Percentiles rank a stretch among this genome's conserved stretches.
These are phyloP conservation scores for Phlegmacium glaucopus DNA, from an alignment of 768 basidiomycete genomes.

Conservation along the genomic window DNA sequence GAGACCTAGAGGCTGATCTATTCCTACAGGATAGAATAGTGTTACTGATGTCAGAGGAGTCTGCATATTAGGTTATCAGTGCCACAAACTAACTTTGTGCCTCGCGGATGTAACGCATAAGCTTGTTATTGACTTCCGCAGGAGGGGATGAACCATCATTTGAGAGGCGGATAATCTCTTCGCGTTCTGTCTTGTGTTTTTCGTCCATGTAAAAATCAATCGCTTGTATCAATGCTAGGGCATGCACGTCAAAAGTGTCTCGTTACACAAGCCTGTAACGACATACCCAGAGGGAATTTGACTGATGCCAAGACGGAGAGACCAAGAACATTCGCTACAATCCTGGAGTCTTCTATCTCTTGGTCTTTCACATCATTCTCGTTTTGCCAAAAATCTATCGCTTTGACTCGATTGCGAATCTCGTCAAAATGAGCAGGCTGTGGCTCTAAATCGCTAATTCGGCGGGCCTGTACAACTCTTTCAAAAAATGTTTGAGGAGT, in stretches of 20 bases:
- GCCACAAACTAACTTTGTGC: constrained; percentile 17
- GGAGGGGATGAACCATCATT: neutral
- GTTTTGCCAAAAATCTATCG: neutral
- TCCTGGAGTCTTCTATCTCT: neutral
- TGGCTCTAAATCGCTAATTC: neutral
- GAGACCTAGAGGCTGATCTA: neutral
- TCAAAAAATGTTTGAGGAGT: constrained; percentile 15
- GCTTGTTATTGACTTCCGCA: constrained; percentile 3
- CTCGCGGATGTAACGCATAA: constrained; percentile 24
- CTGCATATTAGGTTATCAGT: neutral
- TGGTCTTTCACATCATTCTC: neutral
- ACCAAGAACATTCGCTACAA: constrained; percentile 9
- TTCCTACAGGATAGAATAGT: neutral
- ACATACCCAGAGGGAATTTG: constrained; percentile 20
- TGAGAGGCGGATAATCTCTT: constrained; percentile 16
- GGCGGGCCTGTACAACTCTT: constrained; percentile 13
- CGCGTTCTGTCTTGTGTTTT: constrained; percentile 8
- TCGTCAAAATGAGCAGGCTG: too few species aligned
- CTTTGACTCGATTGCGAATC: too few species aligned
- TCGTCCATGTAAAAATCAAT: constrained; percentile 25
- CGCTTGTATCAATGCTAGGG: constrained; percentile 20
- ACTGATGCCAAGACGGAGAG: constrained; percentile 18
- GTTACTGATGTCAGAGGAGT: neutral
- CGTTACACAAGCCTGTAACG: neutral
- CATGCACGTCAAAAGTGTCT: neutral